Percentiles rank a stretch among this genome's conserved stretches.
These are phyloP conservation scores for Xylaria castorea DNA, from an alignment of 495 filamentous ascomycete species.

Conservation along the genomic window DNA sequence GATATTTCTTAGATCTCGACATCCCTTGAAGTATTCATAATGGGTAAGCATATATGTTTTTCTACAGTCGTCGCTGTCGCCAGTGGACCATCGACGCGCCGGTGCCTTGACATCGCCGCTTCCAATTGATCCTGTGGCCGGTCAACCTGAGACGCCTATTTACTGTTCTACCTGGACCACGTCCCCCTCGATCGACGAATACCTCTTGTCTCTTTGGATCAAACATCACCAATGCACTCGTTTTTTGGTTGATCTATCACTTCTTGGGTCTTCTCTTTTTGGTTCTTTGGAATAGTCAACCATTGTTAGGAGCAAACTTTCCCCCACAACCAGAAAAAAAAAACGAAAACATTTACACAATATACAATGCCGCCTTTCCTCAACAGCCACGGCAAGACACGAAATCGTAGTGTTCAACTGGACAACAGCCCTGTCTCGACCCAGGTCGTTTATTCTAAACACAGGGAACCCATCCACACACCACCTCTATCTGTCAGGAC, in stretches of 20 bases:
- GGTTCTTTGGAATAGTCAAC: conserved; percentile 46
- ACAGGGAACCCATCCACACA: conserved; percentile 32
- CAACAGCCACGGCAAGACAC: conserved; percentile 48
- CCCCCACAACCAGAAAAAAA: conserved; percentile 31
- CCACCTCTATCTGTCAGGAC: conserved; percentile 38
- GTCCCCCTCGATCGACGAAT: conserved; percentile 31
- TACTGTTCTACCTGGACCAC: background rate
- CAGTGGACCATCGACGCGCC: conserved; percentile 40
- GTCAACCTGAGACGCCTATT: conserved; percentile 19
- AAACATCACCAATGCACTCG: conserved; percentile 32
- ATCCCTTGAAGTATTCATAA: conserved; percentile 47
- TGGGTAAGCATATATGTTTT: conserved; percentile 57
- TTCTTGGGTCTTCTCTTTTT: conserved; percentile 48
- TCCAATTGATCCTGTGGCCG: conserved; percentile 27
- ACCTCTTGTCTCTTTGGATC: conserved; percentile 27
- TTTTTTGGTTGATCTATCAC: conserved; percentile 45
- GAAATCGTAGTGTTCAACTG: conserved; percentile 55
- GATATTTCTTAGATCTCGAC: conserved; percentile 37
- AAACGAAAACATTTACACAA: conserved; percentile 26
- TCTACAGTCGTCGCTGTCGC: conserved; percentile 39
- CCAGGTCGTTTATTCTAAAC: conserved; percentile 35
- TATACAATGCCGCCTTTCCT: conserved; percentile 50
- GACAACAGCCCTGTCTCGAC: conserved; percentile 41
- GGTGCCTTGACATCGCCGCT: conserved; percentile 27
- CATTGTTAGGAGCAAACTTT: conserved; percentile 40